Percentiles rank a stretch among this genome's conserved stretches.
These are phyloP conservation scores for Allium cepa DNA, from an alignment of 106 monocot genomes.

Conservation along the genomic window DNA sequence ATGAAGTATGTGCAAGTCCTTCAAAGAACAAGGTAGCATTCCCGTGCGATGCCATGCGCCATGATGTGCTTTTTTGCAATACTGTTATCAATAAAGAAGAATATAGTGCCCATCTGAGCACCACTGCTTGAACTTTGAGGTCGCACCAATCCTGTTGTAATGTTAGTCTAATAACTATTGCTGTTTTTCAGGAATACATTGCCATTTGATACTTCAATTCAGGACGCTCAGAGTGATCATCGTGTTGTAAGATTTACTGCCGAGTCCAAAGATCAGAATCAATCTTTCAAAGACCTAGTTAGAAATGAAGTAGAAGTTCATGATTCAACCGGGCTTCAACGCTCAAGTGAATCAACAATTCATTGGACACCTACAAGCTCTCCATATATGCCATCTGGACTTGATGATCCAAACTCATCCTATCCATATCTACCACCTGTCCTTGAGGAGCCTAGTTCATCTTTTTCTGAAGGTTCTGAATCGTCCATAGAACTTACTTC, in stretches of 20 bases:
- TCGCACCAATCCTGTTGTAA: no score
- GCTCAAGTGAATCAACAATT: slow-evolving; percentile 29
- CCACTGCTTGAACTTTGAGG: no score
- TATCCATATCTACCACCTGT: slow-evolving; percentile 87
- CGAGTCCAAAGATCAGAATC: slow-evolving; percentile 38
- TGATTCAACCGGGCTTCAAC: slow-evolving; percentile 23
- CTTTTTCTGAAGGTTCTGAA: slow-evolving; percentile 87
- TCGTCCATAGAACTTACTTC: background rate
- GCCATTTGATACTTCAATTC: slow-evolving; percentile 31
- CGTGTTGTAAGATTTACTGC: slow-evolving; percentile 27
- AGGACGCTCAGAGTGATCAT: slow-evolving; percentile 33
- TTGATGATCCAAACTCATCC: slow-evolving; percentile 51
- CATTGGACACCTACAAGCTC: slow-evolving; percentile 41
- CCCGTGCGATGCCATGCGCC: no score
- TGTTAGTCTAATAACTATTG: background rate
- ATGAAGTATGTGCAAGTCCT: no score
- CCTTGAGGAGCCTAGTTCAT: slow-evolving; percentile 87
- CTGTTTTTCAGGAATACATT: slow-evolving; percentile 31
- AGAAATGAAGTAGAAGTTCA: slow-evolving; percentile 35
- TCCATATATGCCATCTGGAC: slow-evolving; percentile 36
- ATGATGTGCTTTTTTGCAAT: no score
- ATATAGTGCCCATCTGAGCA: no score
- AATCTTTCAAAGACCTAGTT: slow-evolving; percentile 40
- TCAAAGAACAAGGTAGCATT: no score
- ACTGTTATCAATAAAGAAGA: no score